These are phyloP conservation scores for Crithidia sp. DNA, from an alignment of 208 protist genomes.

Conservation along the genomic window DNA sequence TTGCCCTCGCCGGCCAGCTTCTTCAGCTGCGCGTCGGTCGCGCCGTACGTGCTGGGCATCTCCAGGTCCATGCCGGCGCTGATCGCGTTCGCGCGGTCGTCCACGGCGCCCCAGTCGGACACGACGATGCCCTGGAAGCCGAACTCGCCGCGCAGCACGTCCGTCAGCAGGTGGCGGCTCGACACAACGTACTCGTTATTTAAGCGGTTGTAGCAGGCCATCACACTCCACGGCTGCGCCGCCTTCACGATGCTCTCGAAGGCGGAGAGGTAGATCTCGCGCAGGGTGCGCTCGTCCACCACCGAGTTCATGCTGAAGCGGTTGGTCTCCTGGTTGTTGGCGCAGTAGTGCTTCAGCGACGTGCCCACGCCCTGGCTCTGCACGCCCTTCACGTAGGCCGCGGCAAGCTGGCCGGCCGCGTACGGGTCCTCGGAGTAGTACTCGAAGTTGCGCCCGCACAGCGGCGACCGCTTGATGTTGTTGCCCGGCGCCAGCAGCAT, in stretches of 20 bases:
- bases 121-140: too few species aligned
- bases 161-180: too few species aligned
- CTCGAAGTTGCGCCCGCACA: constrained; percentile 58
- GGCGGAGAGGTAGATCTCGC: constrained; percentile 51
- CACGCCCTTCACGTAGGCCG: constrained; percentile 30
- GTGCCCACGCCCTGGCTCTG: constrained; percentile 40
- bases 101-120: too few species aligned
- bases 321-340: constrained; percentile 50
- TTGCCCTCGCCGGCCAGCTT: too few species aligned
- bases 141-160: too few species aligned
- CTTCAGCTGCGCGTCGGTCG: too few species aligned
- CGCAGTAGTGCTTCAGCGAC: constrained; percentile 46
- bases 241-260: constrained; percentile 38
- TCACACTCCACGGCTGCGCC: constrained; percentile 25
- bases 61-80: too few species aligned
- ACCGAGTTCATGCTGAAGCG: constrained; percentile 15
- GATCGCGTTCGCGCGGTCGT: too few species aligned
- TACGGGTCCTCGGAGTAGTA: constrained; percentile 53
- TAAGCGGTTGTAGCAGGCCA: constrained; percentile 3
- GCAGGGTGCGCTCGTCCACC: constrained; percentile 48
- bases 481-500: constrained; percentile 22
- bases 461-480: constrained; percentile 37
- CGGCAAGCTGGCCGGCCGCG: constrained; percentile 21
- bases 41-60: too few species aligned
- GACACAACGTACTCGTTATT: too few species aligned